Evolutionary conservation across 2,329 filamentous ascomycete species (phyloP), one percentile per base, ranked within the genome.

Genomic region (Aspergillus thermomutatus): DNA sequence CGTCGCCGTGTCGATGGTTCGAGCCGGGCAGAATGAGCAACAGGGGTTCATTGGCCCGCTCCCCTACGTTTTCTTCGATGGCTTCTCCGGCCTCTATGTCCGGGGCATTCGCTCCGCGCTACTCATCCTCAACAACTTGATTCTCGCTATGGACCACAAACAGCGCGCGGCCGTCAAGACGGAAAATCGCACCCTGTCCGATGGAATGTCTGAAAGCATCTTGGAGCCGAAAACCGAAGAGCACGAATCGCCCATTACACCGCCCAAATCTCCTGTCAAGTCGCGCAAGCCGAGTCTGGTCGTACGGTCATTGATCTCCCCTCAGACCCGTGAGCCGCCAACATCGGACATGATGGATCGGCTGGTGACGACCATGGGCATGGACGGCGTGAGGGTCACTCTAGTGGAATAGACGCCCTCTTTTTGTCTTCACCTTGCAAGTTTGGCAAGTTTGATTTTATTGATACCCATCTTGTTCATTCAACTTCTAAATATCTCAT

Each of bases 341-440:
- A 64, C 60, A 2, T 61, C 63, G 1, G 60, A 66, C 48, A 66
- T 64, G 66, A 66, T 68, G 66, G 66, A 68, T 28, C 63, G 58
- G 14, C 55, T 68, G 40, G 54, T 60, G 14, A 60, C 57, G 14
- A 65, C 64, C 1, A 66, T 66, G 64, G 66, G 66, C 2, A 52
- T 68, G 54, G 64, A 62, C 43, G 65, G 61, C 3, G 64, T 67
- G 14, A 60, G 61, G 17, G 53, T 67, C 4, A 58, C 51, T n/a
- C 28, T 67, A 27, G 48, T 64, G 23, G 57, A 56, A 31, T 60
- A 51, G 23, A 19, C 17, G 17, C n/a, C 8, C 5, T 21, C 8
- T 1, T 11, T 11, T 43, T 11, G 1, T 11, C 4, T 43, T 11
- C 4, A 4, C 10, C 3, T 10, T 43, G 40, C 14, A 46, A 6